Evolutionary conservation across 805 yeast genomes (phyloP), one percentile per base, ranked within the genome.

Genomic region (Yarrowia yakushimensis): DNA sequence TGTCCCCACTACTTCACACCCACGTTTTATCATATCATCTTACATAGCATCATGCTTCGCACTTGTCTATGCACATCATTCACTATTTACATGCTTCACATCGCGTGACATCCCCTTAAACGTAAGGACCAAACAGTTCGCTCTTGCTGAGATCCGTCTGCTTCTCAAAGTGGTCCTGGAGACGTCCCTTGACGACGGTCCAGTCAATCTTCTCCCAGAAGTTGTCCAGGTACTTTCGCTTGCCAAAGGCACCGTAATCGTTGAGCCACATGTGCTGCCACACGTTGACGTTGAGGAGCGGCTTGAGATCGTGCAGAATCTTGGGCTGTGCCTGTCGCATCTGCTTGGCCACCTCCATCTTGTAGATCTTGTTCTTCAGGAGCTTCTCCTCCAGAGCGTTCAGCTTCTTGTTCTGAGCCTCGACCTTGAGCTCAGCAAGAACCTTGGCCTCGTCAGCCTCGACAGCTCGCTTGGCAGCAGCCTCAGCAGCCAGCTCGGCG

Each of bases 221-320:
- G 67, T 87, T 87, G 64, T 81, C 81, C 67, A 94, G 80, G 74
- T 87, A 94, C 63, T 80, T 77, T 34, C 83, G 79, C 77, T 87
- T 88, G 30, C 94, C 96, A 7, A 70, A 73, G 55, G 89, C 81
- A 59, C 99, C 98, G 73, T 88, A 94, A 74, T 94, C 98, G 45
- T 81, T 77, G 59, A 90, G 70, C 73, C 86, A 94, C 17, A 94
- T 87, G 67, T 85, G 84, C 72, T 92, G 96, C 97, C 97, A 92
- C 66, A 87, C 80, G 73, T 84, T 89, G 66, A 91, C 77, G 62
- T 84, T 85, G 66, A 94, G 79, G 57, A 94, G 75, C 1, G 97
- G 97, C 31, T 62, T 59, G 43, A 65, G 52, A 18, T 61, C 55
- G 20, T 30, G 65, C 57, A 64, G 13, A 12, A 34, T 34, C 37